Conservation (phyloP, 352 stramenopile species). For the Pythium scleroteichum region DNA sequence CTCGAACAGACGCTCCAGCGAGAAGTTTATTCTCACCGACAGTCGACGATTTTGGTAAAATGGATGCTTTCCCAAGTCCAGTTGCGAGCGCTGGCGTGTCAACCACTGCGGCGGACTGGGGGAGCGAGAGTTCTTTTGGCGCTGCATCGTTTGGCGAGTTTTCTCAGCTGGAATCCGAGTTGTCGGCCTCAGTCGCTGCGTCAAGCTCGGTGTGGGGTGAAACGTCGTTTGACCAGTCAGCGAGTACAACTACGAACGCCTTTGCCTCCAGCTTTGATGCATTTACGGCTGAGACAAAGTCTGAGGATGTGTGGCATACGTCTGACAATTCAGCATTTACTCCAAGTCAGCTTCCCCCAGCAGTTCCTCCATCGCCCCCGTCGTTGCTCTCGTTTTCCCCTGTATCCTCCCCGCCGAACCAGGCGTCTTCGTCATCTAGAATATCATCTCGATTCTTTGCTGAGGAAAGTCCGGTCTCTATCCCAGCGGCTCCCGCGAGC, state of each 20-base stretch:
- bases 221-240: background rate
- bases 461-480: background rate
- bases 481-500: background rate
- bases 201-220: background rate
- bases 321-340: background rate
- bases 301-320: background rate
- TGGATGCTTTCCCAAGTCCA: slow-evolving; percentile 18
- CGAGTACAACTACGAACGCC: background rate
- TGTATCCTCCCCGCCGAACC: slow-evolving; percentile 3
- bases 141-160: slow-evolving; percentile 12
- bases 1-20: slow-evolving; percentile 18
- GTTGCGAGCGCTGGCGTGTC: slow-evolving; percentile 13
- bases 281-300: slow-evolving; percentile 8
- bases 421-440: slow-evolving; percentile 12
- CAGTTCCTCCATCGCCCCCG: slow-evolving; percentile 10
- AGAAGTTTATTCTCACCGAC: slow-evolving; percentile 31
- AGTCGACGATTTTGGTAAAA: slow-evolving; percentile 19
- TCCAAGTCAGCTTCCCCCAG: background rate
- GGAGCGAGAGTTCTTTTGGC: slow-evolving; percentile 3
- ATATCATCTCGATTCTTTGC: slow-evolving; percentile 21
- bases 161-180: slow-evolving; percentile 14
- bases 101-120: slow-evolving; percentile 5
- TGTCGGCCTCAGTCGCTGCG: background rate
- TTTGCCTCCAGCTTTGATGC: slow-evolving; percentile 17
- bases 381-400: slow-evolving; percentile 28